phyloP scores from a whole-genome alignment of 805 yeast genomes.

The Komagataella kurtzmanii region DNA sequence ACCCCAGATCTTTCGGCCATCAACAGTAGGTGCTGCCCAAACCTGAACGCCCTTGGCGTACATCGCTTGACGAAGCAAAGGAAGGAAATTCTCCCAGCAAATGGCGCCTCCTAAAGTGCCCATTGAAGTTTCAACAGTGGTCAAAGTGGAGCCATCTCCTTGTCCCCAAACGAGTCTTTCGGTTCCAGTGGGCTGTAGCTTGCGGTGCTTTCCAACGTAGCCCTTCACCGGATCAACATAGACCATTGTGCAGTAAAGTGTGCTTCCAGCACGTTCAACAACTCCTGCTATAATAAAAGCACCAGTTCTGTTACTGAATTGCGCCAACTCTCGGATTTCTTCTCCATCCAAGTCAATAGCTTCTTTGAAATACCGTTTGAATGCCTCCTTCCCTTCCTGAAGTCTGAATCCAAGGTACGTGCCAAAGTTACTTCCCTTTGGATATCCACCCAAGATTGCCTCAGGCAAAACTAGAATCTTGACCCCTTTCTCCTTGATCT shows the following conservation, averaged over 20 bases:
- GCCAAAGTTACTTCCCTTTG: slow-evolving; percentile 29
- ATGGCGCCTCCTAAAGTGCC: slow-evolving; percentile 31
- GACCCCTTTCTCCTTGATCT: slow-evolving; percentile 17
- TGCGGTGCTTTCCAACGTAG: slow-evolving; percentile 27
- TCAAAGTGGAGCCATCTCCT: slow-evolving; percentile 32
- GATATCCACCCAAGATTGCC: slow-evolving; percentile 32
- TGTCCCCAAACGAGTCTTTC: slow-evolving; percentile 32
- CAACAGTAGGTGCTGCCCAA: slow-evolving; percentile 32
- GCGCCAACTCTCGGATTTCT: slow-evolving; percentile 20
- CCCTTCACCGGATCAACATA: slow-evolving; percentile 25
- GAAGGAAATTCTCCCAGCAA: slow-evolving; percentile 34
- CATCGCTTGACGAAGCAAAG: slow-evolving; percentile 24
- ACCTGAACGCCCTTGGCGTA: slow-evolving; percentile 28
- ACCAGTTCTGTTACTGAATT: slow-evolving; percentile 18
- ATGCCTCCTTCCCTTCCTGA: slow-evolving; percentile 26
- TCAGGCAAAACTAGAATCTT: slow-evolving; percentile 30
- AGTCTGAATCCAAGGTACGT: slow-evolving; percentile 27
- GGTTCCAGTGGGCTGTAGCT: slow-evolving; percentile 28
- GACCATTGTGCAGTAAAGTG: slow-evolving; percentile 26
- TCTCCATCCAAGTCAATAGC: slow-evolving; percentile 22
- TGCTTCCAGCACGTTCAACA: slow-evolving; percentile 23
- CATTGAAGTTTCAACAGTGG: slow-evolving; percentile 19
- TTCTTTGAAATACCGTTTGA: slow-evolving; percentile 19
- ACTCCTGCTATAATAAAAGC: slow-evolving; percentile 25
- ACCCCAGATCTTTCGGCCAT: slow-evolving; percentile 29